Conservation (phyloP, 2,329 filamentous ascomycete species). For the Stachybotrys echinatus region DNA sequence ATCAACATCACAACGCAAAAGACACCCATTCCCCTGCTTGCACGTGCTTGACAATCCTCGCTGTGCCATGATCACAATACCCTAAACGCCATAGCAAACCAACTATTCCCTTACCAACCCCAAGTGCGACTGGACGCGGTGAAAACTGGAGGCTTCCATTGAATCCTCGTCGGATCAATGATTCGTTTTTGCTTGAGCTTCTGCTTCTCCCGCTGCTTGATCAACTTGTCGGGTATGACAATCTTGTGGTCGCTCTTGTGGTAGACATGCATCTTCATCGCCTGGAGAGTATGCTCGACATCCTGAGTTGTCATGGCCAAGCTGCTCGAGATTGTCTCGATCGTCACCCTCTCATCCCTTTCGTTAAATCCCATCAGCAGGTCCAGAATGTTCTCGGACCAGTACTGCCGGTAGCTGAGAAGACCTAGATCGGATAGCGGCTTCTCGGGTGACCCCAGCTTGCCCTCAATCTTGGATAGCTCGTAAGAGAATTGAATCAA, state of each 20-base stretch:
- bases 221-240: constrained; percentile 78
- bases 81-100: neutral
- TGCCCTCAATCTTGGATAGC: constrained; percentile 89
- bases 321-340: constrained; percentile 73
- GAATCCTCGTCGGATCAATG: constrained; percentile 73
- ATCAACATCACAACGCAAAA: too few relatives aligned
- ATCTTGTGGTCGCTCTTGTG: constrained; percentile 97
- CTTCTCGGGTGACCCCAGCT: constrained; percentile 94
- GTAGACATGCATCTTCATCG: constrained; percentile 91
- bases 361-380: constrained; percentile 70
- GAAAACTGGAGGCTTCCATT: constrained; percentile 96
- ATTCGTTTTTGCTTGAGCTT: constrained; percentile 70
- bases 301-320: constrained; percentile 97
- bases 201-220: constrained; percentile 74
- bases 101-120: constrained; percentile 69
- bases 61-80: too few relatives aligned
- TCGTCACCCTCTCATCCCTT: constrained; percentile 67
- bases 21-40: too few relatives aligned
- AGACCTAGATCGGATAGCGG: constrained; percentile 90
- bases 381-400: constrained; percentile 92
- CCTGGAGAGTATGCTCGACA: constrained; percentile 90
- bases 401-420: constrained; percentile 92
- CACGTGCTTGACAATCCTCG: too few relatives aligned
- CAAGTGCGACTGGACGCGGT: constrained; percentile 85
- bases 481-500: constrained; percentile 98